Conservation (phyloP, 208 protist species). For the Leptomonas seymouri region DNA sequence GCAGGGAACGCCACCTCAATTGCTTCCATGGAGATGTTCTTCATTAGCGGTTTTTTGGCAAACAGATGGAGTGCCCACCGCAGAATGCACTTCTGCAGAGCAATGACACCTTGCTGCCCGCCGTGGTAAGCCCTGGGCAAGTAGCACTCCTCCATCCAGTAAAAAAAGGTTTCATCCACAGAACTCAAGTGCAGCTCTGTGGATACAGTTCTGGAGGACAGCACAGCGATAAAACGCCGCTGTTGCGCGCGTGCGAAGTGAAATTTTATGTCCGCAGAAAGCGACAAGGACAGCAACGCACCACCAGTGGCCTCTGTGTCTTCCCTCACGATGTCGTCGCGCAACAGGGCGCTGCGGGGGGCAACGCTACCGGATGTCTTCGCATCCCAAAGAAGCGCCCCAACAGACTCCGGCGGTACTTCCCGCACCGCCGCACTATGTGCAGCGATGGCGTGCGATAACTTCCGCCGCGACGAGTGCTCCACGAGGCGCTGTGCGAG, state of each 20-base stretch:
- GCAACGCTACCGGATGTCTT: constrained; percentile 7
- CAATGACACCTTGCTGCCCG: neutral
- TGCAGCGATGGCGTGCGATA: neutral
- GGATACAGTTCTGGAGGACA: constrained; percentile 1
- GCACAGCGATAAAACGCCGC: constrained; percentile 7
- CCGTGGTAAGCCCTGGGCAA: neutral
- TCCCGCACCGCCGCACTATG: neutral
- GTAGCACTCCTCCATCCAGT: constrained; percentile 35
- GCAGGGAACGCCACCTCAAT: constrained; percentile 24
- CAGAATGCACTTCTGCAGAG: constrained; percentile 11
- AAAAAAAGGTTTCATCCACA: constrained; percentile 16
- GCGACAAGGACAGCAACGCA: constrained; percentile 7
- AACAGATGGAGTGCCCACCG: constrained; percentile 16
- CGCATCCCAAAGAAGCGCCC: constrained; percentile 19
- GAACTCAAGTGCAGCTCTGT: neutral
- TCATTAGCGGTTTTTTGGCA: constrained; percentile 1
- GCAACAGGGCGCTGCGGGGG: constrained; percentile 21
- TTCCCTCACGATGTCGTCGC: constrained; percentile 15
- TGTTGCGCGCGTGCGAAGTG: constrained; percentile 22
- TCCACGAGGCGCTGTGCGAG: constrained; percentile 17
- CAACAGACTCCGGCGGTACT: neutral
- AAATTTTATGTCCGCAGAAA: constrained; percentile 21
- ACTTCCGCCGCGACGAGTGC: neutral
- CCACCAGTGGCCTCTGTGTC: neutral
- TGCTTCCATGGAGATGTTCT: constrained; percentile 21